phyloP scores from a whole-genome alignment of 768 basidiomycete species.

The Gyrodon lividus region DNA sequence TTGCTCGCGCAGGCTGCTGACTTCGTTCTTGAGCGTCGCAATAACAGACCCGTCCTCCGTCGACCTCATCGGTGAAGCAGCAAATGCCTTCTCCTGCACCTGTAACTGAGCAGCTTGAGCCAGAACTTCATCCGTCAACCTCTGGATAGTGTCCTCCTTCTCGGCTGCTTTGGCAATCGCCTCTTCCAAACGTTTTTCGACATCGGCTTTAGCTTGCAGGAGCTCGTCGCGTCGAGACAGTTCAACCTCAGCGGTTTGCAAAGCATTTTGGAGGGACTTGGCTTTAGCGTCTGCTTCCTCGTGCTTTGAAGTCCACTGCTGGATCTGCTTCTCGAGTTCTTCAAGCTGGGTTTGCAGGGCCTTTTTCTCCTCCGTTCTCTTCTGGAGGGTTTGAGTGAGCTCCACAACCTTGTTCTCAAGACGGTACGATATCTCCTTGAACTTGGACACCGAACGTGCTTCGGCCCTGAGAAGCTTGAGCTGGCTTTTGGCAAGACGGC shows the following conservation, averaged over 20 bases:
- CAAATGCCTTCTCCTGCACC: constrained; percentile 67
- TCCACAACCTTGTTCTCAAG: constrained; percentile 99
- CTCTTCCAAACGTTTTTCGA: constrained; percentile 81
- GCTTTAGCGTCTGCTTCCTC: constrained; percentile 80
- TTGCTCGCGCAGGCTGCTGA: constrained; percentile 90
- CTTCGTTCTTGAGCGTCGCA: constrained; percentile 86
- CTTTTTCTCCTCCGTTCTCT: constrained; percentile 88
- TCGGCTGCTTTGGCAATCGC: constrained; percentile 68
- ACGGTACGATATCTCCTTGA: constrained; percentile 97
- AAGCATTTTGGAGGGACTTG: constrained; percentile 67
- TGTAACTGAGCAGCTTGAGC: constrained; percentile 77
- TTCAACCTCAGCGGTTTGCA: constrained; percentile 72
- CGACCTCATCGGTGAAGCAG: constrained; percentile 59
- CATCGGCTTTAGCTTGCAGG: constrained; percentile 68
- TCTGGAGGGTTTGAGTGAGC: constrained; percentile 91
- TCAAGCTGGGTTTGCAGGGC: constrained; percentile 72
- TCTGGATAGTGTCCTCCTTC: constrained; percentile 82
- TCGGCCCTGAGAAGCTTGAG: constrained; percentile 83
- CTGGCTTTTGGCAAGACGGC: constrained; percentile 82
- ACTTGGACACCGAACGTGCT: constrained; percentile 95
- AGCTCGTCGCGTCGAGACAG: constrained; percentile 71
- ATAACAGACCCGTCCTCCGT: constrained; percentile 88
- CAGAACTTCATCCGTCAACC: constrained; percentile 74
- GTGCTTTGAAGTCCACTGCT: constrained; percentile 81
- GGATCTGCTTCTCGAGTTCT: constrained; percentile 82